Base-by-base conservation (phyloP, 148 eudicot genomes). In the Nyssa sinensis region DNA sequence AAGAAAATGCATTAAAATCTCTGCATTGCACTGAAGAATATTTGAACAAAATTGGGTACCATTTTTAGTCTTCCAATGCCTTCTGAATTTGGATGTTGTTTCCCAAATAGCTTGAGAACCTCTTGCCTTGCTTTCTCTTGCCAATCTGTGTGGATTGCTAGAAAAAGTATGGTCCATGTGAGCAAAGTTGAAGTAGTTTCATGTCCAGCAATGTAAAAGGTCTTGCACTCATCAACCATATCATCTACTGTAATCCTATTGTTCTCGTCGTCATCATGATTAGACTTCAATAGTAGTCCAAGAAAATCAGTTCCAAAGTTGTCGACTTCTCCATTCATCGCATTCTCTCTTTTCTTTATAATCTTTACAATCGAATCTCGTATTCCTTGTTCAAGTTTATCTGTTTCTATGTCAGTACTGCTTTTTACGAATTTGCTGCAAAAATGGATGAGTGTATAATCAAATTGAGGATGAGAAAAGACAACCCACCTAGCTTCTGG, bases 161-260 rank as follows among this genome's bases (percentile, higher is more conserved):
- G 67, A 64, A 64, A 44, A 21, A 64, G 67, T 19, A n/a, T 16
- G n/a, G 67, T 64, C 67, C 67, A 64, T 17, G 41, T 7, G 8
- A 64, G 67, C 27, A 64, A 64, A 44, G 41, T 28, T 12, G 67
- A 17, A 3, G 67, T 64, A 17, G 67, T 64, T 34, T n/a, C 67
- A 21, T 64, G 67, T 28, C 69, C 69, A 66, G 51, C 69, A 39
- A 66, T n/a, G n/a, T 66, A 66, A 24, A 66, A 66, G 21, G 53
- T 37, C 51, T 66, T 66, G 69, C 69, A 66, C 28, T 66, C 69
- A 1, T 66, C 53, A 8, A 66, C 69, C 17, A 37, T 13, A n/a
- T 35, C 30, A 8, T 66, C 69, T 24, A 66, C 19, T 35, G 69
- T 17, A 9, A 66, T 66, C 30, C 69, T 17, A 12, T 37, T 35